Evolutionary conservation across 352 stramenopile species (phyloP), one percentile per base, ranked within the genome.

Genomic region (Pythium apleroticum): DNA sequence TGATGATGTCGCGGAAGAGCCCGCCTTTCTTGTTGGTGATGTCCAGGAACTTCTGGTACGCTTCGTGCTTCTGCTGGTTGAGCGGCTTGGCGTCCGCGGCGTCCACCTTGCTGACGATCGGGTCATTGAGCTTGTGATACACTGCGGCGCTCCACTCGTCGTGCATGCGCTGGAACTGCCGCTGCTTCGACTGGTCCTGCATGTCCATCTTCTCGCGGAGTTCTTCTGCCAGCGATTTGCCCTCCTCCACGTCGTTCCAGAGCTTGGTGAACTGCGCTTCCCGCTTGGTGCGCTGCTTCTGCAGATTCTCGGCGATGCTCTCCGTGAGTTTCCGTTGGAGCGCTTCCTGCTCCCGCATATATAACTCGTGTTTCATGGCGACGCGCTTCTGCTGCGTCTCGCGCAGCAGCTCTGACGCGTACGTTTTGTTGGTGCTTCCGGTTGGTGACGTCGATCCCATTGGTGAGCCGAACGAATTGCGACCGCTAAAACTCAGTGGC

Each of bases 1-100:
- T 93, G 65, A 91, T 93, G 61, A 93, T 93, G 58, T 93, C 84
- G 55, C 84, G 84, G 50, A 90, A 93, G 57, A 93, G 72, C 10
- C 80, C 81, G 9, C 80, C 81, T 57, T 91, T 91, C 68, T 91
- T 91, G 73, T 91, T 90, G 49, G 80, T 89, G 66, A 89, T 88
- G 62, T 91, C 82, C 12, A 93, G 68, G 57, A 91, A 93, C 52
- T 81, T 84, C 63, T 89, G 78, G 56, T 93, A 91, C 30, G 76
- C 74, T 62, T 86, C 73, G 49, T 83, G 74, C 57, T 89, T 87
- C 31, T 78, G 73, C 46, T 60, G 28, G 39, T 73, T 80, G 7
- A 88, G 67, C 19, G 68, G 53, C 17, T 71, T 75, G 5, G 64
- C 35, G 48, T 90, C 78, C 71, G 91, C 79, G 12, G 78, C 68